Conservation (phyloP, 2,329 filamentous ascomycete species). For the Westerdykella aurantiaca region DNA sequence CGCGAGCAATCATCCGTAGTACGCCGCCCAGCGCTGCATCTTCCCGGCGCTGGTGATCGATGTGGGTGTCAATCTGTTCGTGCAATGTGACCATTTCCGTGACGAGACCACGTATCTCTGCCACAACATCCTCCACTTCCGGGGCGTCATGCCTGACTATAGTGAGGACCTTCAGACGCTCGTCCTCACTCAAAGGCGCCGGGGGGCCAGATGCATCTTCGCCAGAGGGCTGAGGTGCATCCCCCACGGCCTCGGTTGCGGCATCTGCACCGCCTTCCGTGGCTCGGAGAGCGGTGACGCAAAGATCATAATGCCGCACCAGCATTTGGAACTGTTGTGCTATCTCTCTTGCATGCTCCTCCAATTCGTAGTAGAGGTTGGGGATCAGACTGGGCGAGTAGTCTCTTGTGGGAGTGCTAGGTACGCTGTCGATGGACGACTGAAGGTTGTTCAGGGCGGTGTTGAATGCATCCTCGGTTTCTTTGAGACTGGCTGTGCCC, state of each 20-base stretch:
- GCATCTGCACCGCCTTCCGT: conserved; percentile 61
- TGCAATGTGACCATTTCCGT: conserved; percentile 71
- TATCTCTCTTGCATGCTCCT: conserved; percentile 73
- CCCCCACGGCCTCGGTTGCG: conserved; percentile 39
- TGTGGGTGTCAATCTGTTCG: conserved; percentile 57
- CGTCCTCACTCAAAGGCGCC: conserved; percentile 67
- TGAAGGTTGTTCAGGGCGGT: conserved; percentile 53
- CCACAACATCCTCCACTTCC: conserved; percentile 58
- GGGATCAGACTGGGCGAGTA: conserved; percentile 40
- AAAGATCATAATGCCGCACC: conserved; percentile 86
- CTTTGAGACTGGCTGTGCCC: conserved; percentile 53
- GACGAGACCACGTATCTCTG: conserved; percentile 67
- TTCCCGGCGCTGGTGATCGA: conserved; percentile 51
- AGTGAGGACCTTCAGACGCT: conserved; percentile 74
- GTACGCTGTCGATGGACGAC: conserved; percentile 31
- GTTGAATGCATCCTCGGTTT: conserved; percentile 62
- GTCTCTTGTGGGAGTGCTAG: conserved; percentile 22
- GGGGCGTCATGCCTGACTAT: conserved; percentile 67
- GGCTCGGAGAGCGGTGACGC: conserved; percentile 82
- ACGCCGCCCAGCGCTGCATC: conserved; percentile 57
- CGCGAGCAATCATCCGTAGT: conserved; percentile 60
- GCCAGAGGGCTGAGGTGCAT: conserved; percentile 25
- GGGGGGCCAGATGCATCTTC: conserved; percentile 43
- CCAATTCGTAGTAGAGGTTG: conserved; percentile 50
- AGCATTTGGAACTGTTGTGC: conserved; percentile 74